Percentiles rank a stretch among this genome's conserved stretches.
Conservation (phyloP, 305 asterid species). For the Solanum hybrid region DNA sequence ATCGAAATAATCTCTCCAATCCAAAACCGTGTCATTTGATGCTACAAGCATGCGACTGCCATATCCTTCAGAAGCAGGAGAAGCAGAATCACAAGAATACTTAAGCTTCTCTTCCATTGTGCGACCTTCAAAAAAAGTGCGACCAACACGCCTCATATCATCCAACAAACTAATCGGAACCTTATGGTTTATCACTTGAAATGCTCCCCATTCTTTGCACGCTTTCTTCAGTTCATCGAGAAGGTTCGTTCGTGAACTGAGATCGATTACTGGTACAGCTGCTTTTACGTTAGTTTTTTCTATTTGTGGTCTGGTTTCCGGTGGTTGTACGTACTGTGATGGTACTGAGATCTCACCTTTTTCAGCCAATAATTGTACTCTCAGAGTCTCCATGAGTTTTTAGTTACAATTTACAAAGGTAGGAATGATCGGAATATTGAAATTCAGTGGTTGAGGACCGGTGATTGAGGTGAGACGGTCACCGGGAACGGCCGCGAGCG, state of each 20-base stretch:
- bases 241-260: slow-evolving; percentile 13
- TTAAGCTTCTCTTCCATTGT: slow-evolving; percentile 47
- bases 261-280: slow-evolving; percentile 34
- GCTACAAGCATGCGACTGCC: slow-evolving; percentile 82
- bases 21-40: slow-evolving; percentile 61
- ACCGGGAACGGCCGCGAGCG: not conserved
- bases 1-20: slow-evolving; percentile 92
- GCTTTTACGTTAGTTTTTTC: not conserved
- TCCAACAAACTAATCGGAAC: slow-evolving; percentile 42
- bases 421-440: not conserved
- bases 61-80: slow-evolving; percentile 87
- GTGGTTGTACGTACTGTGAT: slow-evolving; percentile 52
- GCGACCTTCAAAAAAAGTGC: slow-evolving; percentile 51
- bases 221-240: slow-evolving; percentile 34
- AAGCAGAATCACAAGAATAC: slow-evolving; percentile 49
- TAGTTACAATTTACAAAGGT: not conserved
- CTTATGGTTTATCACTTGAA: slow-evolving; percentile 69
- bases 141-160: slow-evolving; percentile 42
- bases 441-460: not conserved
- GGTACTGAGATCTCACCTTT: slow-evolving; percentile 38
- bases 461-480: not conserved
- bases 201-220: slow-evolving; percentile 86
- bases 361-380: slow-evolving; percentile 48
- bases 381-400: not conserved
- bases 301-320: slow-evolving; percentile 29